A percentile compares a stretch with the other conserved stretches of the same genome.
Evolutionary conservation across 257 asterid genomes (phyloP).

Genomic region (Petunia axillaris): DNA sequence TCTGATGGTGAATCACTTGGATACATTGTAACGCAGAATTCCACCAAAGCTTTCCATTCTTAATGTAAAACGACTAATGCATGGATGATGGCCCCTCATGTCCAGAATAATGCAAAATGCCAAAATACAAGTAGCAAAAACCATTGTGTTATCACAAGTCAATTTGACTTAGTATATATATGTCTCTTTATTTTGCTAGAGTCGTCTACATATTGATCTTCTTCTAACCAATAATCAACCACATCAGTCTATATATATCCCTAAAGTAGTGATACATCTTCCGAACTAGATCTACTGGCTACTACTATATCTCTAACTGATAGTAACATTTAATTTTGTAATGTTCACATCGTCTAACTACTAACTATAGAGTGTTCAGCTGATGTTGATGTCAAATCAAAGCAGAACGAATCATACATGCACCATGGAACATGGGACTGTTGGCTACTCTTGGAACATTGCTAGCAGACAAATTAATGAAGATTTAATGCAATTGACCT

Average conservation of each 20-base stretch:
- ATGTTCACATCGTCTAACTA: not conserved
- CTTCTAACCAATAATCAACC: not conserved
- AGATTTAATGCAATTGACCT: too few species aligned
- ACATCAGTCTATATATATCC: not conserved
- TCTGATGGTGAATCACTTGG: not conserved
- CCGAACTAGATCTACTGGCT: not conserved
- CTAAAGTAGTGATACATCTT: not conserved
- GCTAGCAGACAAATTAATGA: too few species aligned
- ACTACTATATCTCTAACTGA: not conserved
- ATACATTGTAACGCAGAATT: not conserved
- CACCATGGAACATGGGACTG: not conserved
- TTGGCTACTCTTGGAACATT: too few species aligned
- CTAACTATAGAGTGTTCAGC: not conserved
- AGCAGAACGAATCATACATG: not conserved
- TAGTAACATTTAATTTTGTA: too few species aligned
- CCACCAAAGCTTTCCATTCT: not conserved
- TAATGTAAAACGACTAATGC: not conserved
- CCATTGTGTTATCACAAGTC: not conserved
- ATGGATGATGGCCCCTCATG: not conserved
- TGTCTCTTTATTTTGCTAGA: not conserved
- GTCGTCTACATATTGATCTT: not conserved
- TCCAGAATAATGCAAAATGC: not conserved
- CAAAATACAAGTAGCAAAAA: not conserved
- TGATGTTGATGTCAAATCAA: not conserved
- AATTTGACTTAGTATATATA: not conserved